Evolutionary conservation across 2,329 filamentous ascomycete genomes (phyloP).

Genomic region (Microcyclosporella mali): DNA sequence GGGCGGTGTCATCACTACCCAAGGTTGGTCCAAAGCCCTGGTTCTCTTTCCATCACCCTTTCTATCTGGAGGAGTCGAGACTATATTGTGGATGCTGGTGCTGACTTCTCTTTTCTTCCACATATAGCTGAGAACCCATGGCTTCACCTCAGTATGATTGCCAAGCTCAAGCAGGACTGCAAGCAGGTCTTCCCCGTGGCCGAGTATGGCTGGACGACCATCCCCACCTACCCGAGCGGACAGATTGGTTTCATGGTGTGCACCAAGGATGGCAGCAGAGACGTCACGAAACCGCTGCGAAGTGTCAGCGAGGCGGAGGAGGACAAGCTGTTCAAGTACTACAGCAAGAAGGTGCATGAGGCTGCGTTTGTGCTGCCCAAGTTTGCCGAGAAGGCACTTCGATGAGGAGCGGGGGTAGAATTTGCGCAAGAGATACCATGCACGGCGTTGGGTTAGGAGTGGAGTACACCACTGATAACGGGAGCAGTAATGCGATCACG

Average conservation of each 20-base stretch:
- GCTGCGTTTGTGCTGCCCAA: slow-evolving; percentile 88
- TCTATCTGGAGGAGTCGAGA: too few relatives aligned
- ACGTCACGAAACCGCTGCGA: slow-evolving; percentile 81
- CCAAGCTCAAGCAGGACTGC: slow-evolving; percentile 93
- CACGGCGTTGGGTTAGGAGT: slow-evolving; percentile 4
- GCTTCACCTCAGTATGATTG: slow-evolving; percentile 92
- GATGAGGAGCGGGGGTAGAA: slow-evolving; percentile 25
- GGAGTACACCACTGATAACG: too few relatives aligned
- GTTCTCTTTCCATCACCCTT: slow-evolving; percentile 41
- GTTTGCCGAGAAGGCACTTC: slow-evolving; percentile 74
- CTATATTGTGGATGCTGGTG: too few relatives aligned
- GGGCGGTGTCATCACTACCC: slow-evolving; percentile 96
- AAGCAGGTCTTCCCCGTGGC: slow-evolving; percentile 93
- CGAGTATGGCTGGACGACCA: slow-evolving; percentile 98
- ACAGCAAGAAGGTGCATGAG: slow-evolving; percentile 94
- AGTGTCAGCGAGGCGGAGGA: slow-evolving; percentile 81
- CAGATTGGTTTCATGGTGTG: slow-evolving; percentile 99
- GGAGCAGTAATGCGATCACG: too few relatives aligned
- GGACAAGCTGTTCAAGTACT: slow-evolving; percentile 89
- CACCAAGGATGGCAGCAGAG: slow-evolving; percentile 80
- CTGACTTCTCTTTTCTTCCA: slow-evolving; percentile 14
- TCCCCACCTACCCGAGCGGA: slow-evolving; percentile 96
- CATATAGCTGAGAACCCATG: slow-evolving; percentile 91
- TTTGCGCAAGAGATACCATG: slow-evolving; percentile 5
- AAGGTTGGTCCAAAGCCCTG: slow-evolving; percentile 99